Evolutionary conservation across 768 basidiomycete species (phyloP).

Genomic region (Boletus rubescentipes): DNA sequence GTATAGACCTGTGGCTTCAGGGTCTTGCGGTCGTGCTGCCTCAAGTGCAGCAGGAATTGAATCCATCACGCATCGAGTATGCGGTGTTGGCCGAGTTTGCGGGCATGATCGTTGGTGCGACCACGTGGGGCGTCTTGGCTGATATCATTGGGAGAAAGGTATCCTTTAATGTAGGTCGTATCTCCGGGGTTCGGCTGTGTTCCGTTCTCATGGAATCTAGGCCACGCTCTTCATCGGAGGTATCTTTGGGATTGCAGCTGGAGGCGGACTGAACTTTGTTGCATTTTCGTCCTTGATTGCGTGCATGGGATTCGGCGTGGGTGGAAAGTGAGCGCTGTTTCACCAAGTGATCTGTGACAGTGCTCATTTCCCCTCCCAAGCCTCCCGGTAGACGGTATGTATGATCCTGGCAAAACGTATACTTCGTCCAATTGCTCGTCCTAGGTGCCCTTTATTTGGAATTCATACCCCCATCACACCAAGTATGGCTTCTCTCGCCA

Average conservation of each 20-base stretch:
- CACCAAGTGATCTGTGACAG: conserved; percentile 12
- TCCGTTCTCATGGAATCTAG: conserved; percentile 11
- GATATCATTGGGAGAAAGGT: conserved; percentile 48
- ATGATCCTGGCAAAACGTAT: background rate
- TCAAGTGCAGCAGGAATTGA: conserved; percentile 43
- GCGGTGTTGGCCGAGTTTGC: conserved; percentile 47
- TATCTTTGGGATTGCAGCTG: conserved; percentile 52
- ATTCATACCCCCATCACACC: conserved; percentile 43
- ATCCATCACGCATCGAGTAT: conserved; percentile 44
- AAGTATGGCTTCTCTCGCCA: conserved; percentile 19
- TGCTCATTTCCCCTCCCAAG: conserved; percentile 25
- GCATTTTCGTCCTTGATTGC: conserved; percentile 46
- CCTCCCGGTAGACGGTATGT: conserved; percentile 47
- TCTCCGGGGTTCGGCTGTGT: background rate
- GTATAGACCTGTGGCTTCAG: conserved; percentile 41
- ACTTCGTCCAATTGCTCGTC: conserved; percentile 6
- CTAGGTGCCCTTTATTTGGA: conserved; percentile 46
- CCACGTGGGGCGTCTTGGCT: conserved; percentile 48
- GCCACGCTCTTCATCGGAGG: conserved; percentile 39
- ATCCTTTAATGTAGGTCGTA: conserved; percentile 39
- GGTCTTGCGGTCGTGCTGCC: conserved; percentile 46
- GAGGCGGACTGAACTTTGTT: conserved; percentile 45
- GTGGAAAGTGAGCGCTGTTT: conserved; percentile 45
- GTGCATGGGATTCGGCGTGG: conserved; percentile 49
- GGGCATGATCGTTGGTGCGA: conserved; percentile 50